Conservation (phyloP, 257 asterid species). For the Plantago elongata region DNA sequence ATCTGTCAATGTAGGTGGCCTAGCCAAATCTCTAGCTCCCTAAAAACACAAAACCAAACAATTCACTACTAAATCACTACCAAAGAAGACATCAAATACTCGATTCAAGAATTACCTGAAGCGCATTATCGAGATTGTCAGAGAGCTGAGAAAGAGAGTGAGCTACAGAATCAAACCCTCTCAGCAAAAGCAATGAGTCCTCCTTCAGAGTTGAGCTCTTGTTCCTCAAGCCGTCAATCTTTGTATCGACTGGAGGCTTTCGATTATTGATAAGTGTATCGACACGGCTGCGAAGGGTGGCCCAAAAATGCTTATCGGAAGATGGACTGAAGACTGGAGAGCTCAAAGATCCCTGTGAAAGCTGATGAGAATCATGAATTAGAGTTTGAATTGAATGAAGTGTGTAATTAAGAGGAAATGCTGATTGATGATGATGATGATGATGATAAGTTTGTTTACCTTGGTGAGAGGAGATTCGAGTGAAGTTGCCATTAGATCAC, state of each 20-base stretch:
- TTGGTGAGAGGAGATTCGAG: conserved; percentile 55
- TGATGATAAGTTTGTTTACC: conserved; percentile 23
- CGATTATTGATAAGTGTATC: conserved; percentile 62
- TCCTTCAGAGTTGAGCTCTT: conserved; percentile 36
- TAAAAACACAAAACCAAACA: conserved; percentile 19
- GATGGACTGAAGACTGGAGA: conserved; percentile 54
- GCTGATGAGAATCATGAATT: conserved; percentile 4
- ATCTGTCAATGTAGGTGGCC: conserved; percentile 67
- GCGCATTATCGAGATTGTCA: conserved; percentile 60
- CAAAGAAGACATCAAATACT: neutral
- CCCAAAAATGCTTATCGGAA: conserved; percentile 82
- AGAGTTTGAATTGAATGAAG: conserved; percentile 21
- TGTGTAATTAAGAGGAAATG: conserved; percentile 15
- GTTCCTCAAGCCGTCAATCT: conserved; percentile 19
- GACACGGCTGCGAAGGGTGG: conserved; percentile 61
- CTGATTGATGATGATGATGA: neutral
- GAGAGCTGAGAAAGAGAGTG: conserved; percentile 73
- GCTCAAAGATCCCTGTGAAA: conserved; percentile 43
- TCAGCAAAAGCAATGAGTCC: conserved; percentile 42
- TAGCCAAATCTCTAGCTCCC: conserved; percentile 79
- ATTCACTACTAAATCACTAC: neutral
- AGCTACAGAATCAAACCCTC: conserved; percentile 68
- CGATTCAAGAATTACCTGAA: conserved; percentile 47
- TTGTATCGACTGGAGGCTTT: conserved; percentile 30
- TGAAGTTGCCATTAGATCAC: conserved; percentile 52